Evolutionary conservation across 1,284 basidiomycete genomes (phyloP).

Genomic region (Porodaedalea pini): DNA sequence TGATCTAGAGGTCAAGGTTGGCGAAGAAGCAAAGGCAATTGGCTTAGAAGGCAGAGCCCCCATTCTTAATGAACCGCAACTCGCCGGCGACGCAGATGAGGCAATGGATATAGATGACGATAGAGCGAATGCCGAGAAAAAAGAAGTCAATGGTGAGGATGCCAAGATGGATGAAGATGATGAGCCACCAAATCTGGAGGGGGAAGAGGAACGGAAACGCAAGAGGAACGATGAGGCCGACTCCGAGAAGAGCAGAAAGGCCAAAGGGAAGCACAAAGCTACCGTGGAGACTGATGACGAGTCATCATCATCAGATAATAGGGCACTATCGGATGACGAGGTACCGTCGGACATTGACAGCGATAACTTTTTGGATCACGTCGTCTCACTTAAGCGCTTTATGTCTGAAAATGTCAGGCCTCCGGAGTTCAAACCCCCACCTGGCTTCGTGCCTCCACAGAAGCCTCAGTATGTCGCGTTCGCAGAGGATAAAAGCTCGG

Average conservation of each 20-base stretch:
- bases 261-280: slow-evolving; percentile 7
- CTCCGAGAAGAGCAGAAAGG: neutral
- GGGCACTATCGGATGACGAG: too few species aligned
- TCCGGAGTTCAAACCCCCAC: neutral
- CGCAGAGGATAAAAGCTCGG: neutral
- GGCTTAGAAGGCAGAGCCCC: too few species aligned
- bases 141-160: neutral
- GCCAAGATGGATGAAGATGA: neutral
- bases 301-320: neutral
- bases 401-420: too few species aligned
- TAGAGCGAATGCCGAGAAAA: neutral
- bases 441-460: neutral
- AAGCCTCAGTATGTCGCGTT: neutral
- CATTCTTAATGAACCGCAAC: too few species aligned
- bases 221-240: neutral
- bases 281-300: neutral
- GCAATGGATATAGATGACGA: neutral
- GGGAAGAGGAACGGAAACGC: neutral
- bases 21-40: too few species aligned
- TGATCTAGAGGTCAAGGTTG: too few species aligned
- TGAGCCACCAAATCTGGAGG: neutral
- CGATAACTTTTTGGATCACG: too few species aligned
- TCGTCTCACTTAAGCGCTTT: too few species aligned
- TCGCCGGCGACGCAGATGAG: neutral
- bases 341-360: too few species aligned